phyloP scores from a whole-genome alignment of 2,329 filamentous ascomycete species.

The Drechslerella dactyloides region DNA sequence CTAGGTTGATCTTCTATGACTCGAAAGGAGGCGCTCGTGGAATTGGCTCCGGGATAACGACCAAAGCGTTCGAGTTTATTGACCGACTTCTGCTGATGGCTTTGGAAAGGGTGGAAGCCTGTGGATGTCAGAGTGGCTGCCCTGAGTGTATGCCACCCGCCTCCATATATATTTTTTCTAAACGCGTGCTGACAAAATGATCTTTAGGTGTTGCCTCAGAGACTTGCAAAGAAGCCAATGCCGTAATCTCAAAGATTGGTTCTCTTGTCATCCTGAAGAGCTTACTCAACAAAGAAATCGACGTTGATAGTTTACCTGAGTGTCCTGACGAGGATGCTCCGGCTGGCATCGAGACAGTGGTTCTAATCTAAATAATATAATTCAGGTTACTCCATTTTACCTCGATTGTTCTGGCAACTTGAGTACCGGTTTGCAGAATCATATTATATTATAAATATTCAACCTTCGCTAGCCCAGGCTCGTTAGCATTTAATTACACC shows the following conservation, averaged over 20 bases:
- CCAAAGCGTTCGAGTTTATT: constrained; percentile 92
- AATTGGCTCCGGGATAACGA: constrained; percentile 78
- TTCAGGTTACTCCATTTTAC: no score
- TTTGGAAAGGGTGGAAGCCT: constrained; percentile 75
- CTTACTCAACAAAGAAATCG: constrained; percentile 76
- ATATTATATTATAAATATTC: no score
- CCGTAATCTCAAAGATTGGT: constrained; percentile 45
- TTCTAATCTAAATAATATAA: constrained; percentile 68
- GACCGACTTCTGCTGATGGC: constrained; percentile 67
- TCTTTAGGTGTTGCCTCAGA: constrained; percentile 36
- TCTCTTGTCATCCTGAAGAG: constrained; percentile 68
- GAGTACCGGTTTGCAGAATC: no score
- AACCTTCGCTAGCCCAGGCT: no score
- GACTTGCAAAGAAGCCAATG: constrained; percentile 44
- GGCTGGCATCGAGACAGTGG: constrained; percentile 79
- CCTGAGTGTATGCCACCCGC: constrained; percentile 79
- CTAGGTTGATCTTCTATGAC: constrained; percentile 90
- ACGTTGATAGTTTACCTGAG: constrained; percentile 84
- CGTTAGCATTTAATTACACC: not conserved
- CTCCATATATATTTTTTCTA: constrained; percentile 26
- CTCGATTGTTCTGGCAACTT: no score
- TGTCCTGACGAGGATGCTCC: constrained; percentile 75
- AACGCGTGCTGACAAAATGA: constrained; percentile 21
- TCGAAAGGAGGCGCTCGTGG: constrained; percentile 79
- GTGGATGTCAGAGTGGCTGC: constrained; percentile 79